These are phyloP conservation scores for Geotrichum reessii DNA, from an alignment of 1,139 yeast genomes.

Conservation along the genomic window DNA sequence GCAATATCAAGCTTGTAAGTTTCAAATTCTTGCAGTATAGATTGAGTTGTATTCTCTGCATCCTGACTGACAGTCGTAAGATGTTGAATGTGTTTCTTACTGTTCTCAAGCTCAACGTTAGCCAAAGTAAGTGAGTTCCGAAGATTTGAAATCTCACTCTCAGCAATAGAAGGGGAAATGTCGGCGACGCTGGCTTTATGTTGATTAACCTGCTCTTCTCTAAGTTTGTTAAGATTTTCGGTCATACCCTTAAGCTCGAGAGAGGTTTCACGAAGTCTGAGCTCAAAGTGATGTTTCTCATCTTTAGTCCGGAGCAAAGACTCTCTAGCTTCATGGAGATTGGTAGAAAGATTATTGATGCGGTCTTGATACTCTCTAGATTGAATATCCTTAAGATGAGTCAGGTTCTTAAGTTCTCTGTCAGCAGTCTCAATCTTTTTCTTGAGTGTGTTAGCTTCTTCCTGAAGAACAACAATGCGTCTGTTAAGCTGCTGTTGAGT, in stretches of 20 bases:
- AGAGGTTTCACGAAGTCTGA: conserved; percentile 33
- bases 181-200: background rate
- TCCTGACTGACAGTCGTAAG: conserved; percentile 47
- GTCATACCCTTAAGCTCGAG: conserved; percentile 39
- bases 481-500: conserved; percentile 47
- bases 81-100: conserved; percentile 46
- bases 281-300: conserved; percentile 35
- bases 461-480: conserved; percentile 51
- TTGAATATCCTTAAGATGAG: conserved; percentile 29
- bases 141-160: conserved; percentile 33
- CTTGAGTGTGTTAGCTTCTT: conserved; percentile 42
- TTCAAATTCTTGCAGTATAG: conserved; percentile 43
- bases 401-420: conserved; percentile 27
- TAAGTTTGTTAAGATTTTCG: conserved; percentile 35
- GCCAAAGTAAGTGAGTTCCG: conserved; percentile 42
- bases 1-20: conserved; percentile 41
- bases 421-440: conserved; percentile 49
- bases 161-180: conserved; percentile 18
- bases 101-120: conserved; percentile 44
- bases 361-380: conserved; percentile 55
- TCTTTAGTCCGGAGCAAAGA: conserved; percentile 43
- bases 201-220: conserved; percentile 16
- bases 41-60: conserved; percentile 46
- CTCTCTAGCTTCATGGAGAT: conserved; percentile 42
- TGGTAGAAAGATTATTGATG: conserved; percentile 52